These are phyloP conservation scores for Phoenix roebelenii DNA, from an alignment of 176 grass and related monocot species.

Conservation along the genomic window DNA sequence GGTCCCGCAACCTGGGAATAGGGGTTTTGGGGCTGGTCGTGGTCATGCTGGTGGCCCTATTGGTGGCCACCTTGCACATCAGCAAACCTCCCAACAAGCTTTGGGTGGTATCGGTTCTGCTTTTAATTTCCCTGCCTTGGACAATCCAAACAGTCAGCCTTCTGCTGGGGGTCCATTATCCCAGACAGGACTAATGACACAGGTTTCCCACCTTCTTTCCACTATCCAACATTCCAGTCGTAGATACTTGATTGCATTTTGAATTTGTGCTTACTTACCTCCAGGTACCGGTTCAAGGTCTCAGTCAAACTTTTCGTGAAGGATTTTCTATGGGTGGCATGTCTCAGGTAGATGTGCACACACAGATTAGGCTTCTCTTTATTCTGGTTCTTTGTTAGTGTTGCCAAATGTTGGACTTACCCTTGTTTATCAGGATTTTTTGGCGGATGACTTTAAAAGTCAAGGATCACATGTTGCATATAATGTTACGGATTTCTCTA, in stretches of 20 bases:
- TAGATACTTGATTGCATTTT: not conserved
- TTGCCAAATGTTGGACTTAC: not conserved
- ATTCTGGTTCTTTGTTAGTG: conserved; percentile 1
- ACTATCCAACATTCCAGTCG: not conserved
- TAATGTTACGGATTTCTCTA: conserved; percentile 93
- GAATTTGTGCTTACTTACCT: conserved; percentile 5
- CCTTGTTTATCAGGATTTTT: conserved; percentile 62
- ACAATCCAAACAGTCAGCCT: conserved; percentile 74
- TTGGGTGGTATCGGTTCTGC: conserved; percentile 55
- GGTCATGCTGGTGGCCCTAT: conserved; percentile 76
- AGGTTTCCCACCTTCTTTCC: conserved; percentile 43
- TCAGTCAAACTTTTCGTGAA: conserved; percentile 95
- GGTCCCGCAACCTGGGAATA: conserved; percentile 69
- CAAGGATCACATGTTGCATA: conserved; percentile 96
- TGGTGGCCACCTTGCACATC: conserved; percentile 85
- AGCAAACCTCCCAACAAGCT: conserved; percentile 77
- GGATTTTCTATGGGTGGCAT: conserved; percentile 96
- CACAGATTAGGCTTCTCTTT: not conserved
- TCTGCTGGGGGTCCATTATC: conserved; percentile 68
- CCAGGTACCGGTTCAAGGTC: conserved; percentile 87
- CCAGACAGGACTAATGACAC: conserved; percentile 91
- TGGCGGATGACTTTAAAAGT: conserved; percentile 95
- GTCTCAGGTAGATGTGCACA: conserved; percentile 66
- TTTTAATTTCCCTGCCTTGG: conserved; percentile 57
- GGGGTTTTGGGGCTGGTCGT: conserved; percentile 69